A percentile compares a stretch with the other conserved stretches of the same genome.
Evolutionary conservation across 768 basidiomycete species (phyloP).

Genomic region (Xerocomellus chrysenteron): DNA sequence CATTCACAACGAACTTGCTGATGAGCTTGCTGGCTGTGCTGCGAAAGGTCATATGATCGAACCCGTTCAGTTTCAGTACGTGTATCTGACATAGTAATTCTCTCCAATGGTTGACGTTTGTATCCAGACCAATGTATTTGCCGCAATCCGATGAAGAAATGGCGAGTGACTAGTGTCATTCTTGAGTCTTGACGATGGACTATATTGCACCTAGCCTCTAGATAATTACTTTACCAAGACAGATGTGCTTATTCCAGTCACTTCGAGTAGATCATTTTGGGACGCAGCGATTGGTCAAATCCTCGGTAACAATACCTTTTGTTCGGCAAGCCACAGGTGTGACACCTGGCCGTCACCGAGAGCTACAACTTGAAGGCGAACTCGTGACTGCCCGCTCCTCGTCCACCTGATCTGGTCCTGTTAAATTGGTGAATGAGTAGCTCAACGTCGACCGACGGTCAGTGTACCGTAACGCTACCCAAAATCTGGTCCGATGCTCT

Average conservation of each 20-base stretch:
- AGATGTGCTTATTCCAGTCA: not conserved
- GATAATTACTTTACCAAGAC: constrained; percentile 2
- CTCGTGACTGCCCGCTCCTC: not conserved
- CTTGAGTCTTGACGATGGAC: not conserved
- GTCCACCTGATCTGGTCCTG: not conserved
- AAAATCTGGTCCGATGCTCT: constrained; percentile 3
- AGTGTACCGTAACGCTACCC: not conserved
- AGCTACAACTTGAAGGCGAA: not conserved
- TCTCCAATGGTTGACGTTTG: not conserved
- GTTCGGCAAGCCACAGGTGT: not conserved
- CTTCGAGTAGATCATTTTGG: not conserved
- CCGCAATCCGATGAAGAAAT: not conserved
- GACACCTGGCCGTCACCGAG: too few relatives aligned
- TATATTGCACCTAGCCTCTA: not conserved
- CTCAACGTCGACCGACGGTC: not conserved
- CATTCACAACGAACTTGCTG: not conserved
- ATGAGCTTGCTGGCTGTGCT: not conserved
- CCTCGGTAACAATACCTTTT: not conserved
- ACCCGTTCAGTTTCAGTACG: constrained; percentile 1
- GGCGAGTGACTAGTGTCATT: not conserved
- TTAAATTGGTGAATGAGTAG: not conserved
- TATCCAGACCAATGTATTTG: not conserved
- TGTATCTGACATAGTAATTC: not conserved
- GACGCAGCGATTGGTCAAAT: not conserved
- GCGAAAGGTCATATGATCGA: not conserved